Percentiles rank a stretch among this genome's conserved stretches.
These are phyloP conservation scores for Verbena officinalis DNA, from an alignment of 257 asterid species.

Conservation along the genomic window DNA sequence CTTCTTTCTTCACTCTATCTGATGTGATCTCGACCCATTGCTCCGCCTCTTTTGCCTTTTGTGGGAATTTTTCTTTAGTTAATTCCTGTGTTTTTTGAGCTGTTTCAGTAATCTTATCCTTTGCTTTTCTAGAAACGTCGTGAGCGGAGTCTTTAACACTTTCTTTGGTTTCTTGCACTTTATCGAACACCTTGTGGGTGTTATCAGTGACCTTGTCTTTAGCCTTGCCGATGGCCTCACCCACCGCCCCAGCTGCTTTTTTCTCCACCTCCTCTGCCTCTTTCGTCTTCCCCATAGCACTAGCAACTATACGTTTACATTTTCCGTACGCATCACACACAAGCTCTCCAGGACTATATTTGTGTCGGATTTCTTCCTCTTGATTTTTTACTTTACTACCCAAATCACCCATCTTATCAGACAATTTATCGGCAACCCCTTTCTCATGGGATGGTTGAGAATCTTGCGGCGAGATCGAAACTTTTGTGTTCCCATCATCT, in stretches of 20 bases:
- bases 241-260: slow-evolving; percentile 19
- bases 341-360: slow-evolving; percentile 46
- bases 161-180: slow-evolving; percentile 38
- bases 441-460: slow-evolving; percentile 15
- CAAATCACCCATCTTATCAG: slow-evolving; percentile 23
- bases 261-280: slow-evolving; percentile 36
- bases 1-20: slow-evolving; percentile 35
- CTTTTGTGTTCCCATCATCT: slow-evolving; percentile 51
- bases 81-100: slow-evolving; percentile 15
- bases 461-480: slow-evolving; percentile 55
- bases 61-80: slow-evolving; percentile 16
- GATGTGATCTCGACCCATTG: slow-evolving; percentile 28
- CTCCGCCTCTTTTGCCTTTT: slow-evolving; percentile 24
- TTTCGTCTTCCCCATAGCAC: slow-evolving; percentile 44
- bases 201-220: slow-evolving; percentile 37
- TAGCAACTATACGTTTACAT: slow-evolving; percentile 45
- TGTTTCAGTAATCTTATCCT: not conserved
- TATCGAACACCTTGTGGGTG: slow-evolving; percentile 28
- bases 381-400: slow-evolving; percentile 1
- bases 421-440: slow-evolving; percentile 17
- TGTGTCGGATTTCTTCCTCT: slow-evolving; percentile 24
- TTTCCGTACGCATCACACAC: slow-evolving; percentile 60
- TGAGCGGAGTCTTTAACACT: slow-evolving; percentile 26
- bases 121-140: not conserved
- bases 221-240: slow-evolving; percentile 22